A percentile compares a stretch with the other conserved stretches of the same genome.
phyloP scores from a whole-genome alignment of 2,329 filamentous ascomycete genomes.

The Stagonosporopsis rhizophila region DNA sequence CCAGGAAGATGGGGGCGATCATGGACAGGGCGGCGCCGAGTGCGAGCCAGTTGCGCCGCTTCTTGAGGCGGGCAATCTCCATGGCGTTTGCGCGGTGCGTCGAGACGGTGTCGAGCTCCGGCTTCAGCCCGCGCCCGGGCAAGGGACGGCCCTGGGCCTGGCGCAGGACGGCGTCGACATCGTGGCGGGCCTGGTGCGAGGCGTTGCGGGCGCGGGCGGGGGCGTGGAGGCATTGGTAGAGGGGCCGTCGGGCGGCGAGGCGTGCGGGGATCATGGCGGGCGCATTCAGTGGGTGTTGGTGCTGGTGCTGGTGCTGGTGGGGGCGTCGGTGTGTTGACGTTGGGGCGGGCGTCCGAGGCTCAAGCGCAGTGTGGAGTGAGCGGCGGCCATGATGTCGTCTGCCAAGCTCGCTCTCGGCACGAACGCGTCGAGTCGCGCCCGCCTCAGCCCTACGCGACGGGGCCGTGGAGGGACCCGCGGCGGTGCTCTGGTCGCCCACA shows the following conservation, averaged over 20 bases:
- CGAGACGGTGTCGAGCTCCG: slow-evolving; percentile 41
- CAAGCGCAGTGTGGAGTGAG: neutral
- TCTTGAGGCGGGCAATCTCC: slow-evolving; percentile 36
- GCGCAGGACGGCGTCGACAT: slow-evolving; percentile 25
- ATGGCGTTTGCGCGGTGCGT: slow-evolving; percentile 44
- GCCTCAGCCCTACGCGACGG: slow-evolving; percentile 22
- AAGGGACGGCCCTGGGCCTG: slow-evolving; percentile 12
- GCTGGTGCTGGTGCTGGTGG: neutral
- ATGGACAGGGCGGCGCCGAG: slow-evolving; percentile 47
- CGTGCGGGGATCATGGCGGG: slow-evolving; percentile 43
- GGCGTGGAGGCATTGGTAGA: slow-evolving; percentile 39
- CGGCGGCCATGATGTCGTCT: slow-evolving; percentile 24
- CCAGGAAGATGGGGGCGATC: slow-evolving; percentile 46
- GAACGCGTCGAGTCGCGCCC: slow-evolving; percentile 23
- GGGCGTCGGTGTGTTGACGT: neutral
- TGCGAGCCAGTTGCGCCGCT: slow-evolving; percentile 43
- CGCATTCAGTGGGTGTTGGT: slow-evolving; percentile 11
- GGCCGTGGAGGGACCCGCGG: no score
- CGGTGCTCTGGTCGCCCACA: no score
- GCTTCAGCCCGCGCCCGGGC: slow-evolving; percentile 16
- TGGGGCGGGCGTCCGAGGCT: no score
- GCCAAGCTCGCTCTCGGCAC: slow-evolving; percentile 17
- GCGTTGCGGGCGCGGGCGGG: slow-evolving; percentile 27
- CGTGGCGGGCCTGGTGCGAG: slow-evolving; percentile 24
- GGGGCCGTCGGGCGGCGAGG: slow-evolving; percentile 37